A percentile compares a stretch with the other conserved stretches of the same genome.
Conservation (phyloP, 805 yeast species). For the Kuraishia piskuri region DNA sequence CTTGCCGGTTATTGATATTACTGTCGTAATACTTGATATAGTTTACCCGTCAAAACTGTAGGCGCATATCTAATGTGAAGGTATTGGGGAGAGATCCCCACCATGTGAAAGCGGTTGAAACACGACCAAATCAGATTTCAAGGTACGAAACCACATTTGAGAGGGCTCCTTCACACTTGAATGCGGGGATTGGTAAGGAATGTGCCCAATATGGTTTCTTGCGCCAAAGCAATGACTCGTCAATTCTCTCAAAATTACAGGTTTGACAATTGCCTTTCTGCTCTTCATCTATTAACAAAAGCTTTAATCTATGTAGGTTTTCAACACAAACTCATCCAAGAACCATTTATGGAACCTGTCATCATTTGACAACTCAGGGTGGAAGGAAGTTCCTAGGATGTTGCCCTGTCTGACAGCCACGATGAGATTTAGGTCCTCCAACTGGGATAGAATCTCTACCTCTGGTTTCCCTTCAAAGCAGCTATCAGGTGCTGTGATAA, state of each 20-base stretch:
- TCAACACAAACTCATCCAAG: conserved; percentile 44
- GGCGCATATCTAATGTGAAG: not conserved
- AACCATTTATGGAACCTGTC: conserved; percentile 65
- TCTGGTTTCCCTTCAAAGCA: not conserved
- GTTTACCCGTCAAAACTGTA: conserved; percentile 3
- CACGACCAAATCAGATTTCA: too few species aligned
- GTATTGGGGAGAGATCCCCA: too few species aligned
- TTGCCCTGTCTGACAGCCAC: conserved; percentile 71
- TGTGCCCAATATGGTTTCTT: not conserved
- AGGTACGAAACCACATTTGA: too few species aligned
- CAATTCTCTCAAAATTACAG: too few species aligned
- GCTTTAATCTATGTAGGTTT: not conserved
- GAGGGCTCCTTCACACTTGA: too few species aligned
- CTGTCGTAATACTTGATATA: not conserved
- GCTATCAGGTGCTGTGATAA: not conserved
- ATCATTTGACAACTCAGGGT: conserved; percentile 64
- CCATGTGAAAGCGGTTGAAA: too few species aligned
- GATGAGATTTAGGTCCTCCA: conserved; percentile 30
- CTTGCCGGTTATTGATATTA: not conserved
- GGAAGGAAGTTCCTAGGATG: conserved; percentile 68
- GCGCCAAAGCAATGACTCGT: not conserved
- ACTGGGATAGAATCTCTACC: conserved; percentile 33
- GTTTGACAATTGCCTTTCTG: not conserved
- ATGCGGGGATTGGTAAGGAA: not conserved
- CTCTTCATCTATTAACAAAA: not conserved